Evolutionary conservation across 164 flowering plant species (phyloP).

Genomic region (Vitis rotundifolia): DNA sequence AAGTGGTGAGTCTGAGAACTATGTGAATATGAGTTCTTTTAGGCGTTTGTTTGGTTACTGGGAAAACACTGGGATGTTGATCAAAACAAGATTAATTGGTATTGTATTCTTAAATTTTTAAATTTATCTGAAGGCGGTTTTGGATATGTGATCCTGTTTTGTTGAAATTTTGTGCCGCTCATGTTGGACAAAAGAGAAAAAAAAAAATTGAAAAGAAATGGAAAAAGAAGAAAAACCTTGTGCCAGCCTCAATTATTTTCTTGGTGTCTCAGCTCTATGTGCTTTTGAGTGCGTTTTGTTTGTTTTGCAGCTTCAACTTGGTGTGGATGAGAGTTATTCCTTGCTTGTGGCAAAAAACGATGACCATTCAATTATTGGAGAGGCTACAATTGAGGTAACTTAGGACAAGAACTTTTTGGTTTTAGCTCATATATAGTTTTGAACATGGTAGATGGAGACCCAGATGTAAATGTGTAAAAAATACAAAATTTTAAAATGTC

Average conservation of each 20-base stretch:
- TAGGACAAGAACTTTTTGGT: neutral
- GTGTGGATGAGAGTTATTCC: slow-evolving; percentile 69
- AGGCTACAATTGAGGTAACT: slow-evolving; percentile 57
- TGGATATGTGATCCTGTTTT: neutral
- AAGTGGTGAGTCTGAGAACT: slow-evolving; percentile 39
- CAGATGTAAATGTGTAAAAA: too few species aligned
- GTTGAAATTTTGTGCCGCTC: neutral
- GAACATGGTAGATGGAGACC: too few species aligned
- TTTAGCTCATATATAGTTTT: neutral
- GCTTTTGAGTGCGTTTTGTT: neutral
- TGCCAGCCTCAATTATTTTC: neutral
- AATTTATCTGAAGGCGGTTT: neutral
- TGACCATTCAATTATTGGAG: slow-evolving; percentile 45
- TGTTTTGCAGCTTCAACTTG: slow-evolving; percentile 55
- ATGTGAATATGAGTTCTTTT: neutral
- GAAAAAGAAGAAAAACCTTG: too few species aligned
- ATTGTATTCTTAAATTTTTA: too few species aligned
- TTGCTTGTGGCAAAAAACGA: slow-evolving; percentile 39
- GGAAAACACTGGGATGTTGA: neutral
- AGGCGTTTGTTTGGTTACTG: neutral
- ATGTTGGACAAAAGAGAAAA: neutral
- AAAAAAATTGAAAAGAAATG: too few species aligned
- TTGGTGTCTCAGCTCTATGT: slow-evolving; percentile 5
- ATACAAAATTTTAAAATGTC: too few species aligned
- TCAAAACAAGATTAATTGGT: too few species aligned